A percentile compares a stretch with the other conserved stretches of the same genome.
These are phyloP conservation scores for Apiospora aurea DNA, from an alignment of 2,329 filamentous ascomycete genomes.

Conservation along the genomic window DNA sequence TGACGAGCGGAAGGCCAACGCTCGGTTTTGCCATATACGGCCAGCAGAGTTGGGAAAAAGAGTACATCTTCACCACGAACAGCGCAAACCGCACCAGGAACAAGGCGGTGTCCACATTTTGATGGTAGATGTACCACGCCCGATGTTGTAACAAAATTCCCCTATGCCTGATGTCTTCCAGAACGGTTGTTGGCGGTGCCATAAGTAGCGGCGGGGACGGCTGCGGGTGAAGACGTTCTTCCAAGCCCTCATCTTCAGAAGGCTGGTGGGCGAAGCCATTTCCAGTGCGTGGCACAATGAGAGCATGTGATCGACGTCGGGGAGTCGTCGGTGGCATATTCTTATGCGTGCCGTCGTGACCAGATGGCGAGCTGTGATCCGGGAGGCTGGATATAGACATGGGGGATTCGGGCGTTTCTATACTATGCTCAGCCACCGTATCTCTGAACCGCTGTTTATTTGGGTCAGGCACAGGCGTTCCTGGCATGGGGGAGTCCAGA, in stretches of 20 bases:
- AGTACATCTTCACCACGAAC: conserved; percentile 73
- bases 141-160: conserved; percentile 47
- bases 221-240: conserved; percentile 29
- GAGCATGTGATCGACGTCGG: conserved; percentile 42
- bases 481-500: conserved; percentile 59
- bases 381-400: conserved; percentile 17
- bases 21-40: conserved; percentile 72
- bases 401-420: conserved; percentile 31
- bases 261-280: conserved; percentile 44
- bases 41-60: conserved; percentile 72
- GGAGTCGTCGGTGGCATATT: conserved; percentile 41
- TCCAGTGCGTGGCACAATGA: conserved; percentile 51
- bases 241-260: conserved; percentile 37
- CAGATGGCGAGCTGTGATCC: conserved; percentile 39
- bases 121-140: conserved; percentile 39
- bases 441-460: conserved; percentile 33
- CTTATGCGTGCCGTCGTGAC: conserved; percentile 41
- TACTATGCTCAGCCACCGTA: conserved; percentile 40
- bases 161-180: conserved; percentile 43
- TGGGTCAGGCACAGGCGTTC: conserved; percentile 57
- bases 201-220: conserved; percentile 53
- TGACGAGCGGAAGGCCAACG: conserved; percentile 71
- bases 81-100: conserved; percentile 61
- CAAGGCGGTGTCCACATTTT: conserved; percentile 43
- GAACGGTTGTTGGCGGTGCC: conserved; percentile 52